Conservation (phyloP, 2,329 filamentous ascomycete species). For the Fusarium protoensiforme region DNA sequence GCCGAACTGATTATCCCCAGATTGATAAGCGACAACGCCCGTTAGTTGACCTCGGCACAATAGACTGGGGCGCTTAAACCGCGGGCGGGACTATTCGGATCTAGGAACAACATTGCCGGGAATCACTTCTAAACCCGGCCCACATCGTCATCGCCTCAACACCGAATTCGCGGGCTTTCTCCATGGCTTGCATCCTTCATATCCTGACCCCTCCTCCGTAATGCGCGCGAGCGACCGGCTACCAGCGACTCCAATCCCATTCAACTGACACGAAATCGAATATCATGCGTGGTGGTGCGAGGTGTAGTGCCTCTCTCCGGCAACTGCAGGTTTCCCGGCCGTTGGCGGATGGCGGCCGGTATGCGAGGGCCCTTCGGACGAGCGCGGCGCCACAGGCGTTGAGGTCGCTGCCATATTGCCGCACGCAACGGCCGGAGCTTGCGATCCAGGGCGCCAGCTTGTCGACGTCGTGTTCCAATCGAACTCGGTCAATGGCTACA, state of each 20-base stretch:
- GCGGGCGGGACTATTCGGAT: conserved; percentile 34
- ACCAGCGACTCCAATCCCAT: neutral
- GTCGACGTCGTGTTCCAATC: conserved; percentile 16
- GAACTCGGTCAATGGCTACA: conserved; percentile 45
- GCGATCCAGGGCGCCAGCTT: conserved; percentile 1
- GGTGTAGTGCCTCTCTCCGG: conserved; percentile 30
- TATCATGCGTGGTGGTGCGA: conserved; percentile 34
- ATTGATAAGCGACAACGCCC: conserved; percentile 18
- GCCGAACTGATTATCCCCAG: neutral
- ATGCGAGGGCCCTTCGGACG: conserved; percentile 37
- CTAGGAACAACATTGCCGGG: conserved; percentile 28
- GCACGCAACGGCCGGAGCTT: conserved; percentile 1
- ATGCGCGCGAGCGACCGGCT: conserved; percentile 18
- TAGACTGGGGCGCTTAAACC: conserved; percentile 36
- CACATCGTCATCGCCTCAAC: conserved; percentile 41
- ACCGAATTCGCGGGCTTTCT: conserved; percentile 39
- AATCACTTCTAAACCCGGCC: conserved; percentile 42
- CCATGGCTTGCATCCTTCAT: conserved; percentile 24
- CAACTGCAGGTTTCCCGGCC: conserved; percentile 22
- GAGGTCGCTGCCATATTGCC: conserved; percentile 11
- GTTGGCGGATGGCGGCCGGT: conserved; percentile 26
- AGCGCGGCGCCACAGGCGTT: conserved; percentile 25
- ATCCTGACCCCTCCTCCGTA: conserved; percentile 1
- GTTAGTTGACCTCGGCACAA: conserved; percentile 32
- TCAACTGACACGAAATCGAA: conserved; percentile 7